Evolutionary conservation across 495 filamentous ascomycete genomes (phyloP).

Genomic region (Penicillium fimorum): DNA sequence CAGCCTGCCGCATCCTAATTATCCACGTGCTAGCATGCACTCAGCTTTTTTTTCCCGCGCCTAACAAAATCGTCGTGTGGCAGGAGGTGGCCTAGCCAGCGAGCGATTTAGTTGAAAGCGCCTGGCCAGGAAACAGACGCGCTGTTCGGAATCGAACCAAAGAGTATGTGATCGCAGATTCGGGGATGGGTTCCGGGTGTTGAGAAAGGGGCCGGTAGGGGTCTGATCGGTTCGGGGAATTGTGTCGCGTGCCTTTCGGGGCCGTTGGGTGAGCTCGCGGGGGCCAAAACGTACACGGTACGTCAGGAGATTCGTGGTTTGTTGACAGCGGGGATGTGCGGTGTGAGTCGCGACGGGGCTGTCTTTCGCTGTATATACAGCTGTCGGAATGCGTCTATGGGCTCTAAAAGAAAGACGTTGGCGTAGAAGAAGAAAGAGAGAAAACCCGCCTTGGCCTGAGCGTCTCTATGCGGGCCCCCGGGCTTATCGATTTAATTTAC

Average conservation of each 20-base stretch:
- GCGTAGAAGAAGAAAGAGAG: constrained; percentile 10
- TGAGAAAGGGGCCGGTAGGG: not conserved
- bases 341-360: not conserved
- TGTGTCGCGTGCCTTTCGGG: constrained; percentile 8
- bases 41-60: constrained; percentile 8
- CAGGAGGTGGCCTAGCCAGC: not conserved
- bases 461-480: constrained; percentile 29
- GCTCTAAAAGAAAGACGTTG: not conserved
- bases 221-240: not conserved
- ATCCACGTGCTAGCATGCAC: constrained; percentile 31
- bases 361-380: not conserved
- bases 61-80: not conserved
- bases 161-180: not conserved
- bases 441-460: constrained; percentile 22
- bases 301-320: not conserved
- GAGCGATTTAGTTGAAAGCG: too few relatives aligned
- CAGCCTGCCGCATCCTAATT: constrained; percentile 52
- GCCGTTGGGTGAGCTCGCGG: not conserved
- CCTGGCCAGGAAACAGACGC: not conserved
- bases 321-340: not conserved
- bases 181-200: not conserved
- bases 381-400: not conserved
- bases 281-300: constrained; percentile 4
- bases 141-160: not conserved
- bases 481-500: constrained; percentile 17